A percentile compares a stretch with the other conserved stretches of the same genome.
phyloP scores from a whole-genome alignment of 2,329 filamentous ascomycete genomes.

The Pseudocercospora vitis region DNA sequence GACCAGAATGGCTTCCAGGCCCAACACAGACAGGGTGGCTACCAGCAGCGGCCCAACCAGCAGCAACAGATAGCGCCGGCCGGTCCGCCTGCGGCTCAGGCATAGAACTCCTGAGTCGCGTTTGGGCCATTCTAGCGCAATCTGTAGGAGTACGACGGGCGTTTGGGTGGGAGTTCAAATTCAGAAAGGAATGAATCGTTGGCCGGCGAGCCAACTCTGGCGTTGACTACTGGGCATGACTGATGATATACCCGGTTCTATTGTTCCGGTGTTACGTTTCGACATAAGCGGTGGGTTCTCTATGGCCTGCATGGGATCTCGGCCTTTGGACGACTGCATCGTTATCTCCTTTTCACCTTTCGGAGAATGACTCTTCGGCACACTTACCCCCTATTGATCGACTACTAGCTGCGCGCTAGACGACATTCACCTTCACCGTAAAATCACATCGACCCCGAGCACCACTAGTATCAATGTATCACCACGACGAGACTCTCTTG shows the following conservation, averaged over 20 bases:
- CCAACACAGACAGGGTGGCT: constrained; percentile 33
- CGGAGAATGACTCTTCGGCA: constrained; percentile 19
- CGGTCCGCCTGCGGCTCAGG: constrained; percentile 33
- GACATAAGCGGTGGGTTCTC: constrained; percentile 19
- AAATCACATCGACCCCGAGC: constrained; percentile 10
- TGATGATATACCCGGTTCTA: constrained; percentile 35
- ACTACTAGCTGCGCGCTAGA: constrained; percentile 17
- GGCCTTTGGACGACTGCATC: constrained; percentile 21
- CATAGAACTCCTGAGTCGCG: constrained; percentile 26
- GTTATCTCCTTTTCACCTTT: constrained; percentile 17
- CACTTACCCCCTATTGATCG: constrained; percentile 16
- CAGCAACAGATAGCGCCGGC: constrained; percentile 35
- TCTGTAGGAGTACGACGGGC: constrained; percentile 29
- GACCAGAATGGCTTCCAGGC: constrained; percentile 35
- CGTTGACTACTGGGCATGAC: constrained; percentile 31
- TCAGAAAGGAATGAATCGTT: constrained; percentile 25
- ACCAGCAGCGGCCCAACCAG: constrained; percentile 32
- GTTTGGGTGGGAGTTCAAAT: constrained; percentile 24
- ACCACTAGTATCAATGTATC: constrained; percentile 11
- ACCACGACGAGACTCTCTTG: constrained; percentile 9
- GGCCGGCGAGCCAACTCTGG: constrained; percentile 33
- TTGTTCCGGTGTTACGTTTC: constrained; percentile 29
- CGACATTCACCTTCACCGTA: constrained; percentile 6
- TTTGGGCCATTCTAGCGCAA: constrained; percentile 23
- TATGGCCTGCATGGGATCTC: constrained; percentile 14